These are phyloP conservation scores for Daedalea quercina DNA, from an alignment of 768 basidiomycete genomes.

Conservation along the genomic window DNA sequence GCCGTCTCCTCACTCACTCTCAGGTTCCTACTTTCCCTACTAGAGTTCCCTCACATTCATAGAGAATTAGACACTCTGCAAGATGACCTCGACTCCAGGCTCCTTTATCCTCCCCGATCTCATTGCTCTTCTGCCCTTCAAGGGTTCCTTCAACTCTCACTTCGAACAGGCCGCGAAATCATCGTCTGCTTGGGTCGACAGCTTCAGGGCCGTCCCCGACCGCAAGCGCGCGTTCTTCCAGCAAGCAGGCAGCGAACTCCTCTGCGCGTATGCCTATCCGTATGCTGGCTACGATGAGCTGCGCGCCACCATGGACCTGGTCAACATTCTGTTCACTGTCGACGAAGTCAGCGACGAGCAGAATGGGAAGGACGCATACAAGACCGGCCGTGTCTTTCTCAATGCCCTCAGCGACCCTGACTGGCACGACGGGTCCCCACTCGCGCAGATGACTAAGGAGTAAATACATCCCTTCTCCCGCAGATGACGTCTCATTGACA, in stretches of 20 bases:
- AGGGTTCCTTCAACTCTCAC: constrained; percentile 7
- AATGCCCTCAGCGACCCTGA: constrained; percentile 5
- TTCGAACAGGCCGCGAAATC: constrained; percentile 1
- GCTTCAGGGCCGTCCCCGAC: constrained; percentile 6
- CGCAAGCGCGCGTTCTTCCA: constrained; percentile 7
- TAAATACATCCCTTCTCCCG: not conserved
- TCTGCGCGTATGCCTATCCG: constrained; percentile 8
- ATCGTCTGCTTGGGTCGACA: constrained; percentile 9
- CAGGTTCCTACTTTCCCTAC: too few relatives aligned
- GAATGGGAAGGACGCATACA: constrained; percentile 4
- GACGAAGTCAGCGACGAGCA: constrained; percentile 15
- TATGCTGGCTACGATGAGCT: constrained; percentile 7
- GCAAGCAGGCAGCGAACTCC: constrained; percentile 6
- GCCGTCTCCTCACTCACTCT: too few relatives aligned
- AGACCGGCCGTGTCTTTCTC: constrained; percentile 8
- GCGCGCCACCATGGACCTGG: constrained; percentile 9
- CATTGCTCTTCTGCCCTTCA: constrained; percentile 6
- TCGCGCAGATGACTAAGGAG: constrained; percentile 10
- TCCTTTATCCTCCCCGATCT: constrained; percentile 12
- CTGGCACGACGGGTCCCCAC: constrained; percentile 10
- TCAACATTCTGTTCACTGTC: constrained; percentile 11
- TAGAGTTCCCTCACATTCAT: too few relatives aligned
- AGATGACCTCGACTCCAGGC: not conserved
- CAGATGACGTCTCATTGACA: not conserved
- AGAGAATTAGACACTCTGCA: not conserved